These are phyloP conservation scores for Parafenestella ontariensis DNA, from an alignment of 2,329 filamentous ascomycete species.

Conservation along the genomic window DNA sequence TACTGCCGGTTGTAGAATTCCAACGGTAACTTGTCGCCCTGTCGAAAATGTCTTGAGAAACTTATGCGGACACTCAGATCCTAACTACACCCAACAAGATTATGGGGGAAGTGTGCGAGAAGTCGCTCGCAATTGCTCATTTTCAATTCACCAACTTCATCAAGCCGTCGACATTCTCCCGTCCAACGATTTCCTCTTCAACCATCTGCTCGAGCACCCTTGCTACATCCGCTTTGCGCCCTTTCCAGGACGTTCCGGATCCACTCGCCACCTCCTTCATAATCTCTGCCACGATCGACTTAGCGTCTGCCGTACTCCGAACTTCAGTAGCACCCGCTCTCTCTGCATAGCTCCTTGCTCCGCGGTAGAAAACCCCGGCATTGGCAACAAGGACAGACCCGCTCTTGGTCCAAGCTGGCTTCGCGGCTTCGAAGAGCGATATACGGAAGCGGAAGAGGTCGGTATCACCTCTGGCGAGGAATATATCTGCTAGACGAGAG, in stretches of 20 bases:
- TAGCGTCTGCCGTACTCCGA: constrained; percentile 54
- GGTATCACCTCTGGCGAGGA: constrained; percentile 41
- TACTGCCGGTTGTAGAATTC: too few relatives aligned
- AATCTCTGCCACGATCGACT: constrained; percentile 58
- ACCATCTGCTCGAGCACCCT: constrained; percentile 59
- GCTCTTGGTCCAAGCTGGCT: constrained; percentile 42
- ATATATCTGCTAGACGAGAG: constrained; percentile 39
- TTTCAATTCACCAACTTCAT: constrained; percentile 11
- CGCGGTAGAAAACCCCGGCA: constrained; percentile 50
- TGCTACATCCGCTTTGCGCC: constrained; percentile 50
- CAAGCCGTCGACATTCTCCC: constrained; percentile 32
- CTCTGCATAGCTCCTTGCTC: constrained; percentile 42
- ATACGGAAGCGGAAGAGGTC: constrained; percentile 47
- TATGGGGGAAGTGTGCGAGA: too few relatives aligned
- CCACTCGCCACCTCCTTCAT: constrained; percentile 50
- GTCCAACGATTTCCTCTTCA: constrained; percentile 58
- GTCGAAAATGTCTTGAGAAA: too few relatives aligned
- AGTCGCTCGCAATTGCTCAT: too few relatives aligned
- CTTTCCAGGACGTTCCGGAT: constrained; percentile 48
- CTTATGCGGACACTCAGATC: too few relatives aligned
- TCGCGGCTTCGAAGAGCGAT: constrained; percentile 26
- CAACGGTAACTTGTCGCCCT: too few relatives aligned
- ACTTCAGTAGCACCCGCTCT: constrained; percentile 45
- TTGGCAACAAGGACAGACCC: constrained; percentile 43
- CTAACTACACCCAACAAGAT: too few relatives aligned